Conservation (phyloP, 768 basidiomycete species). For the Lactarius vividus region DNA sequence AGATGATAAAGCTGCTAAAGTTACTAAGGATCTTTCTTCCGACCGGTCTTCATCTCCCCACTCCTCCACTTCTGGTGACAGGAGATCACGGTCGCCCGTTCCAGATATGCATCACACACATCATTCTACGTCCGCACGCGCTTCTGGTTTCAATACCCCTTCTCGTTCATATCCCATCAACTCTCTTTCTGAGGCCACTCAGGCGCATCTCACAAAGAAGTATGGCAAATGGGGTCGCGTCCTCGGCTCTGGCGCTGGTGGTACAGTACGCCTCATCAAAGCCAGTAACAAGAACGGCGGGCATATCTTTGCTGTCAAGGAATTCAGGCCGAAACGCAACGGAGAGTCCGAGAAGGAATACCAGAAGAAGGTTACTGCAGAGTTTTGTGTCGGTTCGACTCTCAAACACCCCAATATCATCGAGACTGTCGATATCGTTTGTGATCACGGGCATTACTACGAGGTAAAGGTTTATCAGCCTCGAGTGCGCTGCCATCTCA, state of each 20-base stretch:
- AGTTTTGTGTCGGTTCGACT: conserved; percentile 95
- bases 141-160: conserved; percentile 20
- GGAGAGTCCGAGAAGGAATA: conserved; percentile 96
- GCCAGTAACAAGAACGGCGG: conserved; percentile 78
- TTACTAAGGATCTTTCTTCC: conserved; percentile 7
- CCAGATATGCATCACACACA: conserved; percentile 19
- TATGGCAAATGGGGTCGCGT: conserved; percentile 99
- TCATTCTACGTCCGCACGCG: conserved; percentile 9
- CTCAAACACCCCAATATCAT: conserved; percentile 96
- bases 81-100: conserved; percentile 4
- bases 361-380: conserved; percentile 99
- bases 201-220: conserved; percentile 94
- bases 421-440: conserved; percentile 96
- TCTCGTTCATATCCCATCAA: conserved; percentile 40
- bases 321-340: conserved; percentile 85
- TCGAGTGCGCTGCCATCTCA: conserved; percentile 15
- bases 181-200: conserved; percentile 77
- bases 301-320: conserved; percentile 91
- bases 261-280: conserved; percentile 95
- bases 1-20: conserved; percentile 29
- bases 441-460: conserved; percentile 97
- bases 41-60: conserved; percentile 34
- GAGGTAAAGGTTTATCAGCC: conserved; percentile 58
- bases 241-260: conserved; percentile 95
- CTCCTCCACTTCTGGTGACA: conserved; percentile 8